A percentile compares a stretch with the other conserved stretches of the same genome.
These are phyloP conservation scores for Termitomyces sp. DNA, from an alignment of 768 basidiomycete species.

Conservation along the genomic window DNA sequence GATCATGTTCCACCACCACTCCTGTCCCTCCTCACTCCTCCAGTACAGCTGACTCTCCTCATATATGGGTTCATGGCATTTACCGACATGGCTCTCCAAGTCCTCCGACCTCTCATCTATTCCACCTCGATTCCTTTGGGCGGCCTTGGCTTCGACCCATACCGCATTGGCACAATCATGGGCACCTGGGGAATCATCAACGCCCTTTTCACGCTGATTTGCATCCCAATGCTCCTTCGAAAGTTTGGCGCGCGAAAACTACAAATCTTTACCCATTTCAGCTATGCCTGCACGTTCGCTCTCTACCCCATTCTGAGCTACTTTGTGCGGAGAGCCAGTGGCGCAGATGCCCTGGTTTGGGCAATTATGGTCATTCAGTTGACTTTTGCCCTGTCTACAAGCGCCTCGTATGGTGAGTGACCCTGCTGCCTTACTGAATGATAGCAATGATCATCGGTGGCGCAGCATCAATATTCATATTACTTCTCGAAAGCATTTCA, in stretches of 20 bases:
- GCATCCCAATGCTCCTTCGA: conserved; percentile 46
- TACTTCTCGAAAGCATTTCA: conserved; percentile 37
- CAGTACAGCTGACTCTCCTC: conserved; percentile 23
- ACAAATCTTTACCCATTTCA: conserved; percentile 30
- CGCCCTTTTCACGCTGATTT: conserved; percentile 45
- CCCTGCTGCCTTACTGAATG: background rate
- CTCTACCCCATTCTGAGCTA: conserved; percentile 30
- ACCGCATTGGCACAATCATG: conserved; percentile 55
- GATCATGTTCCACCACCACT: conserved; percentile 14
- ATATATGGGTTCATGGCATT: conserved; percentile 31
- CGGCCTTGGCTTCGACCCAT: conserved; percentile 61
- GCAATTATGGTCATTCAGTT: conserved; percentile 28
- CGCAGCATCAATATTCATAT: conserved; percentile 43
- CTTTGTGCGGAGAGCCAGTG: conserved; percentile 26
- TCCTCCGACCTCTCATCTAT: conserved; percentile 35
- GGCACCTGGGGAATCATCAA: conserved; percentile 47
- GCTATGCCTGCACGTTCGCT: conserved; percentile 19
- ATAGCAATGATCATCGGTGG: background rate
- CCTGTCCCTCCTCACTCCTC: conserved; percentile 21
- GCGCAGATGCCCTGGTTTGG: conserved; percentile 25
- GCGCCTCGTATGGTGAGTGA: conserved; percentile 30
- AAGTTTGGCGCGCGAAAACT: conserved; percentile 48
- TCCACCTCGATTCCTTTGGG: conserved; percentile 58
- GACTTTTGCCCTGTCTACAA: conserved; percentile 18
- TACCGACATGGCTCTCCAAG: conserved; percentile 28